These are phyloP conservation scores for Xylaria scruposa DNA, from an alignment of 495 filamentous ascomycete genomes.

Conservation along the genomic window DNA sequence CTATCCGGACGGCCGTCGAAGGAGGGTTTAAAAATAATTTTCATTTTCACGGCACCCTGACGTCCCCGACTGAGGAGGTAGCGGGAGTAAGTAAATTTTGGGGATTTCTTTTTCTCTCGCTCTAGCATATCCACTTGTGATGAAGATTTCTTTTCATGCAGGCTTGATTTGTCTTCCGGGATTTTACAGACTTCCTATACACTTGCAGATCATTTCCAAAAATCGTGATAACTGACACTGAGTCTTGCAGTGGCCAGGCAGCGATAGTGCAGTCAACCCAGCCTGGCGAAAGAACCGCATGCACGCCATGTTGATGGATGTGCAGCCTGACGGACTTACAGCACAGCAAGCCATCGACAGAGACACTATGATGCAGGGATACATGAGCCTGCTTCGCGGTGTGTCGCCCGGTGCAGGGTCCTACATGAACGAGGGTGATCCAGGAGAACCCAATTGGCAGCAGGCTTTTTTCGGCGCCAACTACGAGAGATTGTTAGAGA, in stretches of 20 bases:
- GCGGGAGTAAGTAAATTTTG: slow-evolving; percentile 33
- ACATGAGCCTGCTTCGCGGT: slow-evolving; percentile 32
- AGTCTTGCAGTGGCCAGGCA: slow-evolving; percentile 40
- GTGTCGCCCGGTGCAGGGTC: slow-evolving; percentile 42
- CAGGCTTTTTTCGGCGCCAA: slow-evolving; percentile 49
- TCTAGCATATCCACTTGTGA: background rate
- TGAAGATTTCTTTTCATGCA: background rate
- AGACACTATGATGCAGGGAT: slow-evolving; percentile 22
- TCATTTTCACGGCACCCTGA: slow-evolving; percentile 55
- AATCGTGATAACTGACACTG: background rate
- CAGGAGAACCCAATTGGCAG: slow-evolving; percentile 48
- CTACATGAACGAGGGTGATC: slow-evolving; percentile 49
- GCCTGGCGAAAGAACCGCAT: slow-evolving; percentile 61
- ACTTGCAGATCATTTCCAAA: background rate
- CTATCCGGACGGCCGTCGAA: slow-evolving; percentile 56
- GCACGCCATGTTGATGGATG: slow-evolving; percentile 57
- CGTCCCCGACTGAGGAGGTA: slow-evolving; percentile 37
- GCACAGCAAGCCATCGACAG: slow-evolving; percentile 23
- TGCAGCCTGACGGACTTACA: slow-evolving; percentile 35
- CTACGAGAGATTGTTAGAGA: slow-evolving; percentile 46
- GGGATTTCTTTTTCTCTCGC: background rate
- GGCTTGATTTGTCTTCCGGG: background rate
- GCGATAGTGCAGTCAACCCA: slow-evolving; percentile 57
- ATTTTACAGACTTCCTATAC: background rate
- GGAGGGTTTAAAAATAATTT: slow-evolving; percentile 49